A percentile compares a stretch with the other conserved stretches of the same genome.
These are phyloP conservation scores for Cinnamomum chago DNA, from an alignment of 164 flowering plant species.

Conservation along the genomic window DNA sequence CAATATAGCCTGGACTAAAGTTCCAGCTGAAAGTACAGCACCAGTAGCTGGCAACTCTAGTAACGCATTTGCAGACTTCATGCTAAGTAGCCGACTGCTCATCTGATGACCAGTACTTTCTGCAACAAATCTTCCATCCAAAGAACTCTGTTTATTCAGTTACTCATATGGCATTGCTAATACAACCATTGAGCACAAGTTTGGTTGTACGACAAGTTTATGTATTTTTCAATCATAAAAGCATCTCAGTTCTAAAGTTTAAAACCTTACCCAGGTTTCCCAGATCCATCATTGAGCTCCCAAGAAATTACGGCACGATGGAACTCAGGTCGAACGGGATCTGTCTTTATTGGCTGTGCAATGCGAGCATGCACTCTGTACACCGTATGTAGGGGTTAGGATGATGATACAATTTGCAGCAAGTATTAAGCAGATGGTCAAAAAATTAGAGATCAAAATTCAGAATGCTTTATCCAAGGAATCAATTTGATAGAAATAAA, in stretches of 20 bases:
- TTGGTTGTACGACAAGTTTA: not conserved
- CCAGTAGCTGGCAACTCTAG: slow-evolving; percentile 69
- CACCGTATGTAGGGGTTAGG: not conserved
- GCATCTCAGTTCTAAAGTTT: not conserved
- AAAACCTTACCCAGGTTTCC: slow-evolving; percentile 65
- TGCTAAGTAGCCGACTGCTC: slow-evolving; percentile 85
- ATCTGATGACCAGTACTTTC: slow-evolving; percentile 90
- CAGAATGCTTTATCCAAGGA: not conserved
- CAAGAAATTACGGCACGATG: slow-evolving; percentile 77
- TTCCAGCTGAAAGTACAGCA: slow-evolving; percentile 54
- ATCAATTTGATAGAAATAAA: not conserved
- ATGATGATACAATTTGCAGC: not conserved
- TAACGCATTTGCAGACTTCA: slow-evolving; percentile 87
- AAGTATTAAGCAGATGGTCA: not conserved
- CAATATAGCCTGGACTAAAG: slow-evolving; percentile 53
- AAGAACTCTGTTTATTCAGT: not conserved
- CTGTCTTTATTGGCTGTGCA: slow-evolving; percentile 58
- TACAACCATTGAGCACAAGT: not conserved
- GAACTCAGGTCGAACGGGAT: slow-evolving; percentile 65
- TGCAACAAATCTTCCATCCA: slow-evolving; percentile 61
- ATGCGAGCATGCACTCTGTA: slow-evolving; percentile 71
- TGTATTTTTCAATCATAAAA: not conserved
- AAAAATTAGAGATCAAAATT: not conserved
- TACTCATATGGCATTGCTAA: not conserved
- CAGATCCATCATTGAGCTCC: slow-evolving; percentile 67